A percentile compares a stretch with the other conserved stretches of the same genome.
phyloP scores from a whole-genome alignment of 192 early-diverging fungal genomes.

The Obelidium mucronatum region DNA sequence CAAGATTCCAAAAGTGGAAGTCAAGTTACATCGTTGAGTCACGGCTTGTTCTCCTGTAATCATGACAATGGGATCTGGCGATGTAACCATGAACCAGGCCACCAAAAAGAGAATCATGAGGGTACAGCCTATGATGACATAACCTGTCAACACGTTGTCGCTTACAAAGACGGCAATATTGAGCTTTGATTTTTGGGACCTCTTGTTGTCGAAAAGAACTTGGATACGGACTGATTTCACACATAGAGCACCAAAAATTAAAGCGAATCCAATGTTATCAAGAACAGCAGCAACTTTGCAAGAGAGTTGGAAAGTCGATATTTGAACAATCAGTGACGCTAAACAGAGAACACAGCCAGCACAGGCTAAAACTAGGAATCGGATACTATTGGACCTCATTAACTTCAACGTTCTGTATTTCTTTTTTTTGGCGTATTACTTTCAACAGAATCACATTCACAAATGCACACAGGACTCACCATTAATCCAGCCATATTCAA shows the following conservation, averaged over 20 bases:
- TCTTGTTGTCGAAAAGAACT: conserved; percentile 11
- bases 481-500: not conserved
- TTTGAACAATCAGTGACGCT: not conserved
- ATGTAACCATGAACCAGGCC: not conserved
- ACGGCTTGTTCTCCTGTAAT: not conserved
- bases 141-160: conserved; percentile 7
- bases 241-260: conserved; percentile 27
- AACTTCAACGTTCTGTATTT: conserved; percentile 1
- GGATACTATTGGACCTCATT: conserved; percentile 9
- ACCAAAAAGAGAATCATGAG: not conserved
- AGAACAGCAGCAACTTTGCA: not conserved
- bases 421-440: too few relatives aligned
- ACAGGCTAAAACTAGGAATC: not conserved
- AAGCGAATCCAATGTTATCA: conserved; percentile 26
- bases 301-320: not conserved
- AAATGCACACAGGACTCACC: too few relatives aligned
- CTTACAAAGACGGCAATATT: not conserved
- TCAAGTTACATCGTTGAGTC: conserved; percentile 1
- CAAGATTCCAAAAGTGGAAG: not conserved
- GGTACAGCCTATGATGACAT: not conserved
- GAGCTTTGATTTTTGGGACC: not conserved
- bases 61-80: not conserved
- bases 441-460: too few relatives aligned
- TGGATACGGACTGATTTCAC: conserved; percentile 20
- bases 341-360: not conserved